Percentiles rank a stretch among this genome's conserved stretches.
Evolutionary conservation across 768 basidiomycete species (phyloP).

Genomic region (Tylopilus vinaceipallidus): DNA sequence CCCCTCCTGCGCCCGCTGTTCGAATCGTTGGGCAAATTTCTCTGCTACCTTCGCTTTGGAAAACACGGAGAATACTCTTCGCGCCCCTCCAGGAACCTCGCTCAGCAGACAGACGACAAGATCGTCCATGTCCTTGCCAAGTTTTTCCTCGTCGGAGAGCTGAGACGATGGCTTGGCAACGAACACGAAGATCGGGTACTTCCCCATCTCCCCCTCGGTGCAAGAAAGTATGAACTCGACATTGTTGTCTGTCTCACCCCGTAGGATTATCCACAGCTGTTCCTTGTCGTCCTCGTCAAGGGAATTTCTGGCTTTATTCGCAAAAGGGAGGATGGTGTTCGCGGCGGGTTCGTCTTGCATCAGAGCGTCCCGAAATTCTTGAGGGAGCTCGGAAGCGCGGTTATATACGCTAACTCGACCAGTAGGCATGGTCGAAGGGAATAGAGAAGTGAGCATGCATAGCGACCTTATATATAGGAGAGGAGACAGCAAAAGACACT

Average conservation of each 20-base stretch:
- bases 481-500: neutral
- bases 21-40: constrained; percentile 44
- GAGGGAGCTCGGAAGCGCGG: constrained; percentile 17
- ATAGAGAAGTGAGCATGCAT: constrained; percentile 14
- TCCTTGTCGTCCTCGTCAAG: neutral
- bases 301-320: constrained; percentile 25
- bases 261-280: constrained; percentile 35
- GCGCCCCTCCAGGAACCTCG: constrained; percentile 25
- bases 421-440: constrained; percentile 22
- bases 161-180: constrained; percentile 40
- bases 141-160: constrained; percentile 27
- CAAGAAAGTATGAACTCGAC: constrained; percentile 53
- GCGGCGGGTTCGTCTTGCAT: constrained; percentile 31
- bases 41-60: constrained; percentile 46
- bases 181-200: constrained; percentile 68
- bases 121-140: constrained; percentile 31
- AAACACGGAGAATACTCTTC: constrained; percentile 66
- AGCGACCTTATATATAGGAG: constrained; percentile 7
- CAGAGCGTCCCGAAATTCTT: constrained; percentile 31
- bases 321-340: constrained; percentile 43
- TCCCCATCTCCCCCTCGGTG: constrained; percentile 51
- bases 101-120: constrained; percentile 42
- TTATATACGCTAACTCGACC: constrained; percentile 3
- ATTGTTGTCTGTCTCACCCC: constrained; percentile 7
- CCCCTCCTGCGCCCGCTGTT: constrained; percentile 35